Evolutionary conservation across 2,329 filamentous ascomycete genomes (phyloP).

Genomic region (Rhynchosporium agropyri): DNA sequence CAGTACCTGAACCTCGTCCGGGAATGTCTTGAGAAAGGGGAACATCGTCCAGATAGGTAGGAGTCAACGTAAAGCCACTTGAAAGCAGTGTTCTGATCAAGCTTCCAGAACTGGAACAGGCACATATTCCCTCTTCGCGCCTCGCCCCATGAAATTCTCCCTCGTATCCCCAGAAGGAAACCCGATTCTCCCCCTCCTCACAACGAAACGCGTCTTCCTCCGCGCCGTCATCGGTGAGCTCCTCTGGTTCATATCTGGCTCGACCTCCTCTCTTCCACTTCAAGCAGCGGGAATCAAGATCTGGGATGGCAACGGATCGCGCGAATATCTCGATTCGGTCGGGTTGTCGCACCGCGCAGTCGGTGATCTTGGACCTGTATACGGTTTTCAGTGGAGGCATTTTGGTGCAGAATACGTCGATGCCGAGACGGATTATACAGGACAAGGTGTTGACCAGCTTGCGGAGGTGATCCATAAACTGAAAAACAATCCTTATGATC

Average conservation of each 20-base stretch:
- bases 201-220: conserved; percentile 94
- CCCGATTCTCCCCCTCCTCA: conserved; percentile 86
- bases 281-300: conserved; percentile 86
- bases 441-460: conserved; percentile 90
- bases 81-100: too few species aligned
- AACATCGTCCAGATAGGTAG: conserved; percentile 85
- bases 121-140: conserved; percentile 86
- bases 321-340: conserved; percentile 84
- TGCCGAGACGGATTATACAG: conserved; percentile 77
- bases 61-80: conserved; percentile 12
- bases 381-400: conserved; percentile 98
- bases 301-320: conserved; percentile 96
- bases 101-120: conserved; percentile 80
- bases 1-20: conserved; percentile 92
- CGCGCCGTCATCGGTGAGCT: conserved; percentile 89
- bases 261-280: conserved; percentile 77
- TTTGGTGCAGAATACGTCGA: conserved; percentile 91
- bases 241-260: conserved; percentile 90
- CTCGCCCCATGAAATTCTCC: conserved; percentile 81
- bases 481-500: conserved; percentile 80
- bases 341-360: conserved; percentile 80
- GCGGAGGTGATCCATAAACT: conserved; percentile 88
- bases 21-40: conserved; percentile 79
- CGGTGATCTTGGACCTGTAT: conserved; percentile 92
- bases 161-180: conserved; percentile 63